Percentiles rank a stretch among this genome's conserved stretches.
These are phyloP conservation scores for Colletotrichum tropicicola DNA, from an alignment of 2,329 filamentous ascomycete genomes.

Conservation along the genomic window DNA sequence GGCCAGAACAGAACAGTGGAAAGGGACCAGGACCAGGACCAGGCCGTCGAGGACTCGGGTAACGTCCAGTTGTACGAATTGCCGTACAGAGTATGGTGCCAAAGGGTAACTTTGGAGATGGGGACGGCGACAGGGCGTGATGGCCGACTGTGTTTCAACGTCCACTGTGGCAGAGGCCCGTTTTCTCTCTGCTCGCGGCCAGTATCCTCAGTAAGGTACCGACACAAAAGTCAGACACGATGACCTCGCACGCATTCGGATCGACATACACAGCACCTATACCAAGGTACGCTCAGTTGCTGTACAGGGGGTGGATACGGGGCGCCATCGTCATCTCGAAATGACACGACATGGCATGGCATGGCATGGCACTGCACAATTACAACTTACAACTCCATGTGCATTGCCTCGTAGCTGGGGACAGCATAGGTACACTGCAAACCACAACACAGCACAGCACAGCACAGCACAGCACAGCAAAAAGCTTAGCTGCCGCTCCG, in stretches of 20 bases:
- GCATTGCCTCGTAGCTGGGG: too few species aligned
- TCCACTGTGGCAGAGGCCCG: not conserved
- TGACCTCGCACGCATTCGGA: not conserved
- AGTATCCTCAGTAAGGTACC: too few species aligned
- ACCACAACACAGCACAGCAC: not conserved
- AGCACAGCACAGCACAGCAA: not conserved
- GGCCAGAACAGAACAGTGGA: not conserved
- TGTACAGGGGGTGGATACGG: too few species aligned
- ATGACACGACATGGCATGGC: not conserved
- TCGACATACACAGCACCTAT: too few species aligned
- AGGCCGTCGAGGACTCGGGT: slow-evolving; percentile 1
- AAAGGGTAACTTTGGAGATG: slow-evolving; percentile 1
- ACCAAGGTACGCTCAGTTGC: too few species aligned
- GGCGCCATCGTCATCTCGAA: not conserved
- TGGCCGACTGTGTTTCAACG: slow-evolving; percentile 12
- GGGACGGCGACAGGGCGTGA: not conserved
- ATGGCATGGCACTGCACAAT: not conserved
- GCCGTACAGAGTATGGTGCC: not conserved
- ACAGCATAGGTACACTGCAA: not conserved
- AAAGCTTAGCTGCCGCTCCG: not conserved
- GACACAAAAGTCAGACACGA: not conserved
- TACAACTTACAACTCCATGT: too few species aligned
- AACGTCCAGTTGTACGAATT: slow-evolving; percentile 9
- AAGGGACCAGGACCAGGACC: slow-evolving; percentile 5
- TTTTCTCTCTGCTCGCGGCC: too few species aligned